These are phyloP conservation scores for Sporothrix sp. DNA, from an alignment of 2,329 filamentous ascomycete genomes.

Conservation along the genomic window DNA sequence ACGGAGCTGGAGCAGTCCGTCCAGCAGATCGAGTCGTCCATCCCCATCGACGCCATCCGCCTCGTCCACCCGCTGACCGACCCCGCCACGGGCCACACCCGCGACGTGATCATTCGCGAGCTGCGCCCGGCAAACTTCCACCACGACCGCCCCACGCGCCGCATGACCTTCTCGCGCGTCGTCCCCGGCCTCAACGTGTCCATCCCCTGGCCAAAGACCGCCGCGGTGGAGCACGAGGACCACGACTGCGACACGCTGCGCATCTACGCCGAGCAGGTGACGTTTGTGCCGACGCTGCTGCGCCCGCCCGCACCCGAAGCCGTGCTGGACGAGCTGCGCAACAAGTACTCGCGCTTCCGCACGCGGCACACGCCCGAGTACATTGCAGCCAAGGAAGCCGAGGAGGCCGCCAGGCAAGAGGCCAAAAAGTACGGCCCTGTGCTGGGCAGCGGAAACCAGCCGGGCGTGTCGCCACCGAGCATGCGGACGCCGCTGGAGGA, in stretches of 20 bases:
- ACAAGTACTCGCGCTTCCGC: conserved; percentile 72
- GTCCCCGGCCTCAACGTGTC: conserved; percentile 62
- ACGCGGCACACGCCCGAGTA: conserved; percentile 71
- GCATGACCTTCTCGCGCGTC: conserved; percentile 43
- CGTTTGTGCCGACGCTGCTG: conserved; percentile 70
- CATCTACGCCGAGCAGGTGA: conserved; percentile 62
- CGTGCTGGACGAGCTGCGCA: conserved; percentile 79
- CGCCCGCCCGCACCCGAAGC: conserved; percentile 65
- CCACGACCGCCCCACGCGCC: conserved; percentile 39
- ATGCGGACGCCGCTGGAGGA: conserved; percentile 51
- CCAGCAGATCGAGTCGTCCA: conserved; percentile 40
- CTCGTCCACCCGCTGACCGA: conserved; percentile 71
- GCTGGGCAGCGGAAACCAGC: conserved; percentile 20
- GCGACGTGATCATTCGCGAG: conserved; percentile 70
- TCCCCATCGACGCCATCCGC: conserved; percentile 64
- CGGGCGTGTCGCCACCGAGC: conserved; percentile 27
- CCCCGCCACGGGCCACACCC: conserved; percentile 49
- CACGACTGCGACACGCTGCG: conserved; percentile 62
- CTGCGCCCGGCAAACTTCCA: conserved; percentile 45
- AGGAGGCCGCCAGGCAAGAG: conserved; percentile 20
- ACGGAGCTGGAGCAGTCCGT: conserved; percentile 29
- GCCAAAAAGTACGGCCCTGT: conserved; percentile 15
- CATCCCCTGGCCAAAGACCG: conserved; percentile 63
- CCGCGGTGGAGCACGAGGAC: conserved; percentile 41
- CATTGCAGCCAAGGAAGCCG: conserved; percentile 39